Evolutionary conservation across 2,329 filamentous ascomycete species (phyloP).

Genomic region (Pyricularia pennisetigena): DNA sequence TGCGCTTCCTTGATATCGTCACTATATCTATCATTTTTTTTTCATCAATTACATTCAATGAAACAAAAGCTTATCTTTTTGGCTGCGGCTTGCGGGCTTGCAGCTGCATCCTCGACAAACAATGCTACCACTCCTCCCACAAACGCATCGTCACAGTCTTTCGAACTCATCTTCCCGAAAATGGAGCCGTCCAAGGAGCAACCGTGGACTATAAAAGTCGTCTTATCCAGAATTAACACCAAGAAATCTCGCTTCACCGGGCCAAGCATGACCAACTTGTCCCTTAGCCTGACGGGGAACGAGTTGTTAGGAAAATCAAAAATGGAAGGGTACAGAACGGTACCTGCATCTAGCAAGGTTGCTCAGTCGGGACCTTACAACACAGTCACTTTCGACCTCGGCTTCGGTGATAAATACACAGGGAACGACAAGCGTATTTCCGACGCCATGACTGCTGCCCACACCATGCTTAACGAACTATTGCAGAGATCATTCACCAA

Average conservation of each 20-base stretch:
- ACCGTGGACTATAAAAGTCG: neutral
- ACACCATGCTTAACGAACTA: neutral
- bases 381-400: neutral
- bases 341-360: neutral
- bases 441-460: neutral
- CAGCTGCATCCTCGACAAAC: neutral
- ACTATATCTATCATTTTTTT: neutral
- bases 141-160: neutral
- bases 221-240: neutral
- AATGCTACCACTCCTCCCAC: neutral
- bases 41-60: neutral
- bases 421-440: neutral
- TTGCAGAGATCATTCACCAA: neutral
- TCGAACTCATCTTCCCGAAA: neutral
- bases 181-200: neutral
- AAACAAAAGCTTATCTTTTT: neutral
- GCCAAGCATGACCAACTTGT: neutral
- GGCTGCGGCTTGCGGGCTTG: neutral
- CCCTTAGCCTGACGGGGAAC: neutral
- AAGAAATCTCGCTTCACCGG: neutral
- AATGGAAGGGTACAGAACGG: neutral
- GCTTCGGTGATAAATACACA: neutral
- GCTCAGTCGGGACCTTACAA: neutral
- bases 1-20: neutral
- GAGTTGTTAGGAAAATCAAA: neutral